Conservation (phyloP, 2,329 filamentous ascomycete genomes). For the Diplodia intermedia region DNA sequence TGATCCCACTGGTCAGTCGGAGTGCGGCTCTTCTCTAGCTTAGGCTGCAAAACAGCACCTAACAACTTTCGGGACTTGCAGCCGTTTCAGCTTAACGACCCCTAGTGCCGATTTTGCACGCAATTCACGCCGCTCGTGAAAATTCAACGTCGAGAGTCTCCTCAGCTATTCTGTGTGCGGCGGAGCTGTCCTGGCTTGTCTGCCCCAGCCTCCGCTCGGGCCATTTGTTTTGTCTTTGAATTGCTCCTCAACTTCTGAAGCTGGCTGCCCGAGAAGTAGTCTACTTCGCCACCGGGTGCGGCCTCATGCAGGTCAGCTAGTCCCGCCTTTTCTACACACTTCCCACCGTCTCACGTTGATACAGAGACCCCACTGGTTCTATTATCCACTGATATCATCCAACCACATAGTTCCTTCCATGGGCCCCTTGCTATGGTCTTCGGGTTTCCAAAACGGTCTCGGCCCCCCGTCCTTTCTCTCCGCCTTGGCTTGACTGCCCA, state of each 20-base stretch:
- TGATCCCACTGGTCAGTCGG: background rate
- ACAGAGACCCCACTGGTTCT: background rate
- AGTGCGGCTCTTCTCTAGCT: conserved; percentile 4
- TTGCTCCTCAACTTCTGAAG: background rate
- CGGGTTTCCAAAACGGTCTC: conserved; percentile 2
- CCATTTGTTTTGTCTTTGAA: background rate
- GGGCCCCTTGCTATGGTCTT: background rate
- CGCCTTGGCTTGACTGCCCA: background rate
- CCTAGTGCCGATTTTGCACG: background rate
- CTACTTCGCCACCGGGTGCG: conserved; percentile 3
- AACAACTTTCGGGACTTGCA: background rate
- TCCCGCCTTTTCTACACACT: background rate
- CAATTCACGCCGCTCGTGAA: background rate
- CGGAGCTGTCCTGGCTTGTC: background rate
- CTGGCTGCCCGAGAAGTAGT: no score
- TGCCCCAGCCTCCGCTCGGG: conserved; percentile 1
- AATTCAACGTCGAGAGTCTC: background rate
- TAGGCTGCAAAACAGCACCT: conserved; percentile 5
- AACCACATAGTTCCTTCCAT: background rate
- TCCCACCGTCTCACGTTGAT: background rate
- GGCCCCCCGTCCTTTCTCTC: conserved; percentile 17
- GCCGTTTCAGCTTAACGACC: background rate
- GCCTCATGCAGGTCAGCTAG: conserved; percentile 22
- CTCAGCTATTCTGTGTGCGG: background rate
- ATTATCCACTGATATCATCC: conserved; percentile 9